Conservation (phyloP, 2,329 filamentous ascomycete genomes). For the Chalaropsis thielavioides region DNA sequence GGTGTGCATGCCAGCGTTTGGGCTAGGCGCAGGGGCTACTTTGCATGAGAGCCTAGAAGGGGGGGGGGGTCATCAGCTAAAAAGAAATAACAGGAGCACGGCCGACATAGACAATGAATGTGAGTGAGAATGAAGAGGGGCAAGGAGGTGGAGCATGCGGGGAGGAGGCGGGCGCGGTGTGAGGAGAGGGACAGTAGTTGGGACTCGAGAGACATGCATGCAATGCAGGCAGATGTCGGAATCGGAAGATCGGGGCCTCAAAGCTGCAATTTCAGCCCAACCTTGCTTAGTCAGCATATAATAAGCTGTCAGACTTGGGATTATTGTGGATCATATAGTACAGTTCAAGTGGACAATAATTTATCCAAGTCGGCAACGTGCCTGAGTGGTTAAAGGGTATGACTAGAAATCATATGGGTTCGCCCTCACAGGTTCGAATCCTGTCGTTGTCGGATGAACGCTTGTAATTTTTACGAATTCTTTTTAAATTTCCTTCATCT, state of each 20-base stretch:
- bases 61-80: neutral
- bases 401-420: conserved; percentile 18
- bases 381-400: conserved; percentile 18
- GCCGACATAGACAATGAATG: neutral
- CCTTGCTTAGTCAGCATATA: no score
- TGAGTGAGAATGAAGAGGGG: neutral
- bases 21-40: neutral
- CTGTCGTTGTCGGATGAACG: conserved; percentile 15
- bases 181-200: neutral
- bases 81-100: neutral
- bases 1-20: neutral
- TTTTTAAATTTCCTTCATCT: neutral
- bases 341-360: neutral
- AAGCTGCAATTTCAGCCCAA: neutral
- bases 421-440: conserved; percentile 17
- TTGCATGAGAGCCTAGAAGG: neutral
- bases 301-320: neutral
- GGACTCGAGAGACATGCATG: neutral
- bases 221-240: neutral
- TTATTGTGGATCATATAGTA: neutral
- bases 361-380: conserved; percentile 9
- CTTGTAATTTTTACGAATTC: neutral
- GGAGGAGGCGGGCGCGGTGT: neutral
- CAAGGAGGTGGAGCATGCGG: neutral
- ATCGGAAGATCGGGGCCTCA: neutral